Percentiles rank a stretch among this genome's conserved stretches.
Evolutionary conservation across 2,329 filamentous ascomycete genomes (phyloP).

Genomic region (Penicillium griseofulvum): DNA sequence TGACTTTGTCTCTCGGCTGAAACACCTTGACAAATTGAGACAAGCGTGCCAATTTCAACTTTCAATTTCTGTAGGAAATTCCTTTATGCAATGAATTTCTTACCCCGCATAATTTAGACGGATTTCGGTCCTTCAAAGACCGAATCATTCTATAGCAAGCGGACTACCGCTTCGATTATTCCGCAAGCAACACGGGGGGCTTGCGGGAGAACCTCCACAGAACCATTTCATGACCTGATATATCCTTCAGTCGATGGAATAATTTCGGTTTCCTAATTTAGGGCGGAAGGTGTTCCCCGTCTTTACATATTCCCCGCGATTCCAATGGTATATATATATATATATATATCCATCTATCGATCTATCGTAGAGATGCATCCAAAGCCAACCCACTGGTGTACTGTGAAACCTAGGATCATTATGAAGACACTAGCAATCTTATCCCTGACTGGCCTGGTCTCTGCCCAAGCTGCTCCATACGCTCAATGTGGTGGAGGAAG

Average conservation of each 20-base stretch:
- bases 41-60: background rate
- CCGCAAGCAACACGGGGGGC: slow-evolving; percentile 20
- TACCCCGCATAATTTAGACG: background rate
- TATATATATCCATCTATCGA: too few relatives aligned
- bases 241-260: background rate
- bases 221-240: background rate
- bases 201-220: background rate
- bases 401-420: background rate
- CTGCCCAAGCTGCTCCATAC: slow-evolving; percentile 21
- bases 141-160: background rate
- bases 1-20: background rate
- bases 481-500: slow-evolving; percentile 19
- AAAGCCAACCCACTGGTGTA: background rate
- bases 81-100: too few relatives aligned
- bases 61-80: background rate
- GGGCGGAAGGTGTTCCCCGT: background rate
- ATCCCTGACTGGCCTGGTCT: slow-evolving; percentile 19
- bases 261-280: slow-evolving; percentile 8
- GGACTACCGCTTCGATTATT: slow-evolving; percentile 6
- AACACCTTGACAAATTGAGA: slow-evolving; percentile 9
- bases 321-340: background rate
- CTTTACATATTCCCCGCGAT: background rate
- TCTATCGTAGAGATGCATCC: too few relatives aligned
- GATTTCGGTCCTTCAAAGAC: background rate
- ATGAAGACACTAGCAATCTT: slow-evolving; percentile 21